These are phyloP conservation scores for Tetrastigma voinierianum DNA, from an alignment of 164 flowering plant genomes.

Conservation along the genomic window DNA sequence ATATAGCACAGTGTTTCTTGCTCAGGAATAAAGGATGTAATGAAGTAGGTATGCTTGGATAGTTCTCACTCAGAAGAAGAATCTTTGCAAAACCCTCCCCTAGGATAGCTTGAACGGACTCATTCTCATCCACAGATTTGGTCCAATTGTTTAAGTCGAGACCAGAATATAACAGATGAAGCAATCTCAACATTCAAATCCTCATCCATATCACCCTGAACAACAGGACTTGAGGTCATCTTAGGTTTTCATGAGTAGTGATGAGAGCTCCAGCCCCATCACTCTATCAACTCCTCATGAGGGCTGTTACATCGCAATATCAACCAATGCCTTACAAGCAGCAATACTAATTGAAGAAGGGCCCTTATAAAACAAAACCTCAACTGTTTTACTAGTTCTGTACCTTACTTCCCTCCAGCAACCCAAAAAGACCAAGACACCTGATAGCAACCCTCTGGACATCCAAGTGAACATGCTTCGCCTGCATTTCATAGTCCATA, in stretches of 20 bases:
- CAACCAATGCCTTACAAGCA: conserved; percentile 80
- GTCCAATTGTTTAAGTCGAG: conserved; percentile 40
- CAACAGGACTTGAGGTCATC: conserved; percentile 20
- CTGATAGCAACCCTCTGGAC: conserved; percentile 85
- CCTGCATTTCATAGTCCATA: conserved; percentile 50
- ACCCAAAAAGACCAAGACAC: conserved; percentile 93
- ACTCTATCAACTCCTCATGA: conserved; percentile 68
- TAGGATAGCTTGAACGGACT: conserved; percentile 61
- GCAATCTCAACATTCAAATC: conserved; percentile 34
- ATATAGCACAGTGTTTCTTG: conserved; percentile 68
- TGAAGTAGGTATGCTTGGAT: conserved; percentile 57
- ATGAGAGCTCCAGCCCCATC: conserved; percentile 34
- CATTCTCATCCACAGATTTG: conserved; percentile 43
- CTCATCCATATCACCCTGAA: conserved; percentile 34
- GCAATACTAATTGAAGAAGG: conserved; percentile 52
- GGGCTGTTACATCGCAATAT: conserved; percentile 92
- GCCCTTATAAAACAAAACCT: conserved; percentile 55
- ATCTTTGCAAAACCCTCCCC: conserved; percentile 94
- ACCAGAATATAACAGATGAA: conserved; percentile 71
- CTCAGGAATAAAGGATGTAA: conserved; percentile 52
- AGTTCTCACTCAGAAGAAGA: conserved; percentile 78
- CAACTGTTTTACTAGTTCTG: conserved; percentile 71
- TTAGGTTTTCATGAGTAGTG: conserved; percentile 28
- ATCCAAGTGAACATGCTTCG: conserved; percentile 80
- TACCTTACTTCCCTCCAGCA: conserved; percentile 71